Evolutionary conservation across 805 yeast genomes (phyloP).

Genomic region (Barnettozyma salicaria): DNA sequence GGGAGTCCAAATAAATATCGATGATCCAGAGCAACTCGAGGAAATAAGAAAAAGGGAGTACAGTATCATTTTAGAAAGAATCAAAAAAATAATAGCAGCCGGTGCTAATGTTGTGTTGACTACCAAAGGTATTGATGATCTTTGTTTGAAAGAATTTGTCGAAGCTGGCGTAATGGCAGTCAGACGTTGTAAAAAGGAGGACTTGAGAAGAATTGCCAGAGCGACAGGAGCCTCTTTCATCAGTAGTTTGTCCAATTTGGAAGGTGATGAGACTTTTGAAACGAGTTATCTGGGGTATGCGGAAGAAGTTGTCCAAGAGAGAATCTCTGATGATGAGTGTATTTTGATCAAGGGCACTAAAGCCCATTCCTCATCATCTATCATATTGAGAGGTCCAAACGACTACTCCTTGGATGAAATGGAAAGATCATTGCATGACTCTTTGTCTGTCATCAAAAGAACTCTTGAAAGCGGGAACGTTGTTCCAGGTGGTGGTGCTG

Average conservation of each 20-base stretch:
- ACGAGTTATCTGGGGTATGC: constrained; percentile 81
- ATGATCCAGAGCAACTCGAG: constrained; percentile 95
- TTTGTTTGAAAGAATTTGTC: constrained; percentile 92
- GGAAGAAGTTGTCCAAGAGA: constrained; percentile 86
- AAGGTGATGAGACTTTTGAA: constrained; percentile 83
- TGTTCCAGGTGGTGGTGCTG: constrained; percentile 99
- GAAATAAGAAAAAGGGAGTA: constrained; percentile 86
- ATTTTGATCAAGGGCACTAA: constrained; percentile 90
- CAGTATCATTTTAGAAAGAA: constrained; percentile 62
- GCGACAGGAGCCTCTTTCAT: constrained; percentile 96
- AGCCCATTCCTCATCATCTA: constrained; percentile 87
- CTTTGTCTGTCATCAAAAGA: constrained; percentile 90
- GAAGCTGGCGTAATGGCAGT: constrained; percentile 87
- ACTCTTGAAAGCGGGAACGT: constrained; percentile 90
- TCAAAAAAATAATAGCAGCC: constrained; percentile 82
- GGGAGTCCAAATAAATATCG: constrained; percentile 96
- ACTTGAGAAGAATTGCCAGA: constrained; percentile 90
- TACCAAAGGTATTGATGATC: constrained; percentile 94
- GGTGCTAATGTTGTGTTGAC: constrained; percentile 87
- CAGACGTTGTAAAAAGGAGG: constrained; percentile 95
- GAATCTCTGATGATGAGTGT: constrained; percentile 93
- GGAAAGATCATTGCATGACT: constrained; percentile 96
- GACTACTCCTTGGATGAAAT: constrained; percentile 95
- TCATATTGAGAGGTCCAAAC: constrained; percentile 91
- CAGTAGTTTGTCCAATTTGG: constrained; percentile 83